A percentile compares a stretch with the other conserved stretches of the same genome.
Conservation (phyloP, 495 filamentous ascomycete genomes). For the Neurospora intermedia region DNA sequence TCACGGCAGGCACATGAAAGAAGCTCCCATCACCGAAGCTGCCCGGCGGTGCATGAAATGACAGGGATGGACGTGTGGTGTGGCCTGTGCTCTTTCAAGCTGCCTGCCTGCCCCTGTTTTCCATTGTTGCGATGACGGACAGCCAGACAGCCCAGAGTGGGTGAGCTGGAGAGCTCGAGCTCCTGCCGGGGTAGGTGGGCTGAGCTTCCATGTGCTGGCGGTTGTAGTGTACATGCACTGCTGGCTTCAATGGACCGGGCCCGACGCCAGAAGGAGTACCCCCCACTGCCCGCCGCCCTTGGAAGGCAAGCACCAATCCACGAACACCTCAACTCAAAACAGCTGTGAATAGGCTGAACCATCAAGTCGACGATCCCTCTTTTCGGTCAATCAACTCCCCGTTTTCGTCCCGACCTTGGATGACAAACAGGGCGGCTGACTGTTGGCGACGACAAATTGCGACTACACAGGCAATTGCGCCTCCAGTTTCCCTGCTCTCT, state of each 20-base stretch:
- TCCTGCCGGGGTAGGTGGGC: not conserved
- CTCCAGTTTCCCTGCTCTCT: not conserved
- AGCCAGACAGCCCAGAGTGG: not conserved
- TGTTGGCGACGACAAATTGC: not conserved
- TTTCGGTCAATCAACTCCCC: not conserved
- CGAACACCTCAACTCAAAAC: not conserved
- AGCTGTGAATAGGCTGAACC: not conserved
- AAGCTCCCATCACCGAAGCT: not conserved
- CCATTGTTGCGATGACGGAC: not conserved
- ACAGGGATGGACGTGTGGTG: not conserved
- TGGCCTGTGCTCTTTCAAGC: not conserved
- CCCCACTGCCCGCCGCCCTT: not conserved
- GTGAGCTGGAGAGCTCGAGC: not conserved
- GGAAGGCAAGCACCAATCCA: not conserved
- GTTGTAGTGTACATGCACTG: not conserved
- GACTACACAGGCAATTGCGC: not conserved
- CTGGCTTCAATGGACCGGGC: not conserved
- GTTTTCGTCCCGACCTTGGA: not conserved
- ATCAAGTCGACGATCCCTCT: not conserved
- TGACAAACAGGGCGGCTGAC: not conserved
- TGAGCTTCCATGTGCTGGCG: not conserved
- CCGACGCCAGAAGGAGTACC: not conserved
- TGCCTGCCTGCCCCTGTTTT: not conserved
- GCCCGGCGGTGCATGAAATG: not conserved
- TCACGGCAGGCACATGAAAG: not conserved